Percentiles rank a stretch among this genome's conserved stretches.
Conservation (phyloP, 805 yeast genomes). For the Priceomyces carsonii region DNA sequence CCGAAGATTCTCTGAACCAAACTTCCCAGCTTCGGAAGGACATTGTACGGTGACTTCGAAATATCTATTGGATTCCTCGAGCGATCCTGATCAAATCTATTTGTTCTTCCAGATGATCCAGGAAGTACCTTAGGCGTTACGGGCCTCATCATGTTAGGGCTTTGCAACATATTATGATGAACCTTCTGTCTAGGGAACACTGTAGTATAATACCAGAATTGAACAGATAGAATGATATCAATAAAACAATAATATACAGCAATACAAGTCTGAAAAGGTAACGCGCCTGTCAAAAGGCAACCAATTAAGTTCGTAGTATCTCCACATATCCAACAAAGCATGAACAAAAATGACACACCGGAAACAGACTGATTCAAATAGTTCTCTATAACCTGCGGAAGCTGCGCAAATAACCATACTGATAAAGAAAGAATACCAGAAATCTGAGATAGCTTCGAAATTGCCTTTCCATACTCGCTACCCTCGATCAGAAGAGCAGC, state of each 20-base stretch:
- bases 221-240: conserved; percentile 67
- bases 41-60: conserved; percentile 6
- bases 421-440: conserved; percentile 38
- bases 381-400: conserved; percentile 66
- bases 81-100: conserved; percentile 21
- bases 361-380: conserved; percentile 41
- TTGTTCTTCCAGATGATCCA: conserved; percentile 15
- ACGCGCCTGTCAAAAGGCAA: conserved; percentile 72
- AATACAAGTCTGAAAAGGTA: conserved; percentile 75
- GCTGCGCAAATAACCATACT: conserved; percentile 71
- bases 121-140: conserved; percentile 11
- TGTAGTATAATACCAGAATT: conserved; percentile 68
- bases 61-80: conserved; percentile 11
- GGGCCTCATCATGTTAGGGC: conserved; percentile 35
- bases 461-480: too few species aligned
- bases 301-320: conserved; percentile 59
- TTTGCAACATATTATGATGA: conserved; percentile 38
- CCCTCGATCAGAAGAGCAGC: too few species aligned
- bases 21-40: conserved; percentile 4
- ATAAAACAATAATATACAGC: conserved; percentile 74
- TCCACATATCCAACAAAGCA: conserved; percentile 38
- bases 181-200: conserved; percentile 41
- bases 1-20: conserved; percentile 16
- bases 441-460: conserved; percentile 9
- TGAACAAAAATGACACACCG: conserved; percentile 34